Conservation (phyloP, 371 early-diverging fungal genomes). For the Umbelopsis sp. region DNA sequence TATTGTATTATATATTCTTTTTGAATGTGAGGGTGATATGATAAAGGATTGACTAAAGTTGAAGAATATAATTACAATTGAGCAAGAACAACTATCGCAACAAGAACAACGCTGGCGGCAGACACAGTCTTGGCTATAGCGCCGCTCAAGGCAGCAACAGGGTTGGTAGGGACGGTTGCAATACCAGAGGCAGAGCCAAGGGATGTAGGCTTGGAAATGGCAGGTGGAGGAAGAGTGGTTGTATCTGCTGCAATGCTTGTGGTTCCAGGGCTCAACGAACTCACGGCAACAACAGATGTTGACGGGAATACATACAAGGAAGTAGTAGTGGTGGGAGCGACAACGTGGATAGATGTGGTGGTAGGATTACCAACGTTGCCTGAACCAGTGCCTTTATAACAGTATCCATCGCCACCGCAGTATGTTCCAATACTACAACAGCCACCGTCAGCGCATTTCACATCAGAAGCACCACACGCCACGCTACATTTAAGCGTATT, state of each 20-base stretch:
- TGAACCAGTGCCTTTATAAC: slow-evolving; percentile 17
- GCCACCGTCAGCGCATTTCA: background rate
- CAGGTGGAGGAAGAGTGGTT: background rate
- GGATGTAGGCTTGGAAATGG: background rate
- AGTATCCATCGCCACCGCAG: slow-evolving; percentile 2
- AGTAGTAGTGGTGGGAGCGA: background rate
- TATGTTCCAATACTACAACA: slow-evolving; percentile 1
- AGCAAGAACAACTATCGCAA: background rate
- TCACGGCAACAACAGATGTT: background rate
- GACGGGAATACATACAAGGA: background rate
- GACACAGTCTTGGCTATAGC: background rate
- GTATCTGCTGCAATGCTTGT: background rate
- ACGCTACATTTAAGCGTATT: background rate
- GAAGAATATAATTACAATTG: background rate
- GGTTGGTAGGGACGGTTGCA: background rate
- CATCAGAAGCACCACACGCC: background rate
- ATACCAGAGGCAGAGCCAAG: background rate
- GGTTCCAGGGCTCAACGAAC: background rate
- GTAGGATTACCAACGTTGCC: slow-evolving; percentile 24
- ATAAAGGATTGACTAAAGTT: too few species aligned
- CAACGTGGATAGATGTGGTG: too few species aligned
- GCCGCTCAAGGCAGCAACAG: background rate
- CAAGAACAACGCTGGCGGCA: background rate
- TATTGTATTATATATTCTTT: too few species aligned
- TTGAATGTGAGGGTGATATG: too few species aligned